Conservation (phyloP, 257 asterid species). For the Salvia splendens region DNA sequence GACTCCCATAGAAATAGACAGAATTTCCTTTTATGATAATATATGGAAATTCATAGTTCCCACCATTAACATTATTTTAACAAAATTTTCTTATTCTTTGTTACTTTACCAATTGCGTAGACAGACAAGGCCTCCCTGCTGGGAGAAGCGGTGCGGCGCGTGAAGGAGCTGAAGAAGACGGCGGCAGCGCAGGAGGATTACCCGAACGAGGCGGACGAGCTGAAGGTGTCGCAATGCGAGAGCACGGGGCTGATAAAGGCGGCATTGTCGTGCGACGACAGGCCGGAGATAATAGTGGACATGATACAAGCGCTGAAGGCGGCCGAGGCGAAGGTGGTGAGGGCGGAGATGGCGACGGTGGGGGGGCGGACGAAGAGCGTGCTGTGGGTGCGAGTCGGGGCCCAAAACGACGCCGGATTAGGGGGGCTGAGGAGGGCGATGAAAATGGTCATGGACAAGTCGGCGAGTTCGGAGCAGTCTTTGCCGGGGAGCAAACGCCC, state of each 20-base stretch:
- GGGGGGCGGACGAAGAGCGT: conserved; percentile 73
- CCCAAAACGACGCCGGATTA: conserved; percentile 49
- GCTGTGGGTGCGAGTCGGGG: conserved; percentile 50
- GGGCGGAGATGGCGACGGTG: conserved; percentile 82
- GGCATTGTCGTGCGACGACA: conserved; percentile 72
- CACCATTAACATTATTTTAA: too few relatives aligned
- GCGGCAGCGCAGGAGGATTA: conserved; percentile 44
- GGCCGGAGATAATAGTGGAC: conserved; percentile 69
- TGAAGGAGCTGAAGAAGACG: conserved; percentile 62
- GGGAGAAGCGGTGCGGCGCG: conserved; percentile 80
- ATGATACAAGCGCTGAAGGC: conserved; percentile 60
- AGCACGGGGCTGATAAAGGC: conserved; percentile 52
- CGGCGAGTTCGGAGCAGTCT: conserved; percentile 52
- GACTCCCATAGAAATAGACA: too few relatives aligned
- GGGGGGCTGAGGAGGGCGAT: conserved; percentile 56
- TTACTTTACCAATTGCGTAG: conserved; percentile 16
- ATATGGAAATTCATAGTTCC: too few relatives aligned
- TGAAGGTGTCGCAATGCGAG: conserved; percentile 45
- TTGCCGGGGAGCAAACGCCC: conserved; percentile 71
- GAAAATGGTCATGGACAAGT: conserved; percentile 67
- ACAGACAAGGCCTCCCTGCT: conserved; percentile 90
- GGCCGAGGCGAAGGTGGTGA: conserved; percentile 55
- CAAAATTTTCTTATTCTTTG: too few relatives aligned
- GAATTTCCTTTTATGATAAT: too few relatives aligned
- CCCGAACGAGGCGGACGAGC: conserved; percentile 75